phyloP scores from a whole-genome alignment of 306 rosid genomes.

The Corylus avellana region DNA sequence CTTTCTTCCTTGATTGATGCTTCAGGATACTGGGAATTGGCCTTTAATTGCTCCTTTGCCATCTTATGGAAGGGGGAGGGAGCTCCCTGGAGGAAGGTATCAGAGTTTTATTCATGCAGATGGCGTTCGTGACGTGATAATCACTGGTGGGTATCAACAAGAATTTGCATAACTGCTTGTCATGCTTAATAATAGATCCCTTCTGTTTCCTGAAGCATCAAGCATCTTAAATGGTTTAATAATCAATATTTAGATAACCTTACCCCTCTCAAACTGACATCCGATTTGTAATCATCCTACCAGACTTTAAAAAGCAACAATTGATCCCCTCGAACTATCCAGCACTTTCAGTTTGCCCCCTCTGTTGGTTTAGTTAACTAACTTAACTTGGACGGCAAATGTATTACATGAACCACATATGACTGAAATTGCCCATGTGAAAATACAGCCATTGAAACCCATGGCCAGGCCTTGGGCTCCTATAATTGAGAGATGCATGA shows the following conservation, averaged over 20 bases:
- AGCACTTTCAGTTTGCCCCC: no score
- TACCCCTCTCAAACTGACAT: neutral
- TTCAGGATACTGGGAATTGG: slow-evolving; percentile 70
- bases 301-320: no score
- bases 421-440: no score
- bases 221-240: neutral
- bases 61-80: slow-evolving; percentile 96
- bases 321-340: no score
- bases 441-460: no score
- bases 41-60: slow-evolving; percentile 87
- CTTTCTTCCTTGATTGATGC: slow-evolving; percentile 29
- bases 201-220: neutral
- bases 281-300: no score
- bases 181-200: neutral
- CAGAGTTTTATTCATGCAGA: slow-evolving; percentile 78
- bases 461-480: no score
- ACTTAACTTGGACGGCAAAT: no score
- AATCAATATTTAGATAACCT: neutral
- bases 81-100: slow-evolving; percentile 83
- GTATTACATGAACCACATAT: no score
- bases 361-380: no score
- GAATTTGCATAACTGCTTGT: neutral
- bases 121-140: slow-evolving; percentile 68
- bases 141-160: slow-evolving; percentile 63
- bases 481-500: no score